These are phyloP conservation scores for Flaveria bidentis DNA, from an alignment of 129 eudicot genomes.

Conservation along the genomic window DNA sequence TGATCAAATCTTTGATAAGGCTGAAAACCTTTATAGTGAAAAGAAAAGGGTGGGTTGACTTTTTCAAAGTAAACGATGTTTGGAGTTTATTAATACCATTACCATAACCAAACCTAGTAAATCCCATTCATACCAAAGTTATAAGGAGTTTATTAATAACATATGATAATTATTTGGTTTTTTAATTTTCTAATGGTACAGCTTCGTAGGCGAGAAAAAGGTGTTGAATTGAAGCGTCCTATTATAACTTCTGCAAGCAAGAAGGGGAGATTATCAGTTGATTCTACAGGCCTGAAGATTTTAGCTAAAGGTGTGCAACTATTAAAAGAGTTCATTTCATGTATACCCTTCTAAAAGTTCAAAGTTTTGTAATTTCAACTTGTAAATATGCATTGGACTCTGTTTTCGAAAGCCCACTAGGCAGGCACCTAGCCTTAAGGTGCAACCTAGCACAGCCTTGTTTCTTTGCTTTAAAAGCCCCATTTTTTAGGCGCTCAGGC, in stretches of 20 bases:
- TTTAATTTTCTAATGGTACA: conserved; percentile 32
- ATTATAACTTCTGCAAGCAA: conserved; percentile 13
- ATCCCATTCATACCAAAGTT: too few species aligned
- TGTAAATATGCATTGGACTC: neutral
- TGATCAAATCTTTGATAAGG: conserved; percentile 27
- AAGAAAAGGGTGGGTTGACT: conserved; percentile 54
- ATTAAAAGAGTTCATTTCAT: neutral
- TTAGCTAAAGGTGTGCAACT: conserved; percentile 41
- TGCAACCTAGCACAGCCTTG: too few species aligned
- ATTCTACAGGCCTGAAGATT: conserved; percentile 8
- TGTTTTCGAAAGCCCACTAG: too few species aligned
- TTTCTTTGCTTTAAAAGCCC: too few species aligned
- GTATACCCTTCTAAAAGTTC: neutral
- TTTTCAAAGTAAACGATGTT: neutral
- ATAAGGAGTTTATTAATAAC: neutral
- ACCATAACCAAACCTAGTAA: too few species aligned
- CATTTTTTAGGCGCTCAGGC: too few species aligned
- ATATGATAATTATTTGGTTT: neutral
- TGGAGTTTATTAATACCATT: neutral
- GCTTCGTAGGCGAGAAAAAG: conserved; percentile 39
- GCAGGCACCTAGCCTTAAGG: too few species aligned
- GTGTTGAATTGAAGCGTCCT: conserved; percentile 6
- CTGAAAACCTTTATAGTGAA: conserved; percentile 33
- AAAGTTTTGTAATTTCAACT: neutral
- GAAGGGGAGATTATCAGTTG: conserved; percentile 28